Evolutionary conservation across 371 early-diverging fungal species (phyloP).

Genomic region (Smittium culicis): DNA sequence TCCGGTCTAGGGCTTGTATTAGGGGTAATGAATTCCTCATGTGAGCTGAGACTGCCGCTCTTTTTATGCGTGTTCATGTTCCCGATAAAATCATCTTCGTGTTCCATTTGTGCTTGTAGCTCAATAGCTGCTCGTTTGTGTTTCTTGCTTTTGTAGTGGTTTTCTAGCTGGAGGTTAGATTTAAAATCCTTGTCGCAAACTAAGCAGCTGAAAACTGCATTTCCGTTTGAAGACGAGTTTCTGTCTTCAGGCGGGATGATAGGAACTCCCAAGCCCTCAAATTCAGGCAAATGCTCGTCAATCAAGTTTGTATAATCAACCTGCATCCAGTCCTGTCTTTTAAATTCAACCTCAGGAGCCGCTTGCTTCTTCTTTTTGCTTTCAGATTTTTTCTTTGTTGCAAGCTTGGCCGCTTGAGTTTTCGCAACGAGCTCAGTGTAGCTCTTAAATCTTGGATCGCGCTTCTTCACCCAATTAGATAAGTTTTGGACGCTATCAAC

Average conservation of each 20-base stretch:
- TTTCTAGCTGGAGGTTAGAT: conserved; percentile 24
- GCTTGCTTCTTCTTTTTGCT: conserved; percentile 23
- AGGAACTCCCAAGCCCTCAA: conserved; percentile 14
- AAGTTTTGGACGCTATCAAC: conserved; percentile 57
- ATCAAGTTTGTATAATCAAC: conserved; percentile 30
- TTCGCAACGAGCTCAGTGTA: conserved; percentile 16
- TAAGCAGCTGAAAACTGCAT: conserved; percentile 18
- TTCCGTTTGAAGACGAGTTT: conserved; percentile 13
- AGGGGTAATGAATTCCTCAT: background rate
- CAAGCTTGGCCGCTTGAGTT: conserved; percentile 15
- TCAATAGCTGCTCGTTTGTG: conserved; percentile 28
- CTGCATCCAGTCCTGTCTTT: conserved; percentile 33
- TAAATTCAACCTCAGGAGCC: conserved; percentile 21
- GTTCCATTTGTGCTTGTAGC: conserved; percentile 9
- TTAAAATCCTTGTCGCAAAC: conserved; percentile 28
- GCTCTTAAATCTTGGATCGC: conserved; percentile 42
- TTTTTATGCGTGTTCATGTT: no score
- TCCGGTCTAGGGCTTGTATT: background rate
- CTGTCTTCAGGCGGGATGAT: conserved; percentile 12
- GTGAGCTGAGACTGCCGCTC: conserved; percentile 19
- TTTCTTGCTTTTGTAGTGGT: conserved; percentile 32
- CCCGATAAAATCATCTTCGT: no score
- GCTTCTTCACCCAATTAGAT: conserved; percentile 38
- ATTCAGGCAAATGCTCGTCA: conserved; percentile 17
- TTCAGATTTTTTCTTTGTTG: conserved; percentile 21